Evolutionary conservation across 2,329 filamentous ascomycete species (phyloP), one percentile per base, ranked within the genome.

Genomic region (Coniosporium tulheliwenetii): DNA sequence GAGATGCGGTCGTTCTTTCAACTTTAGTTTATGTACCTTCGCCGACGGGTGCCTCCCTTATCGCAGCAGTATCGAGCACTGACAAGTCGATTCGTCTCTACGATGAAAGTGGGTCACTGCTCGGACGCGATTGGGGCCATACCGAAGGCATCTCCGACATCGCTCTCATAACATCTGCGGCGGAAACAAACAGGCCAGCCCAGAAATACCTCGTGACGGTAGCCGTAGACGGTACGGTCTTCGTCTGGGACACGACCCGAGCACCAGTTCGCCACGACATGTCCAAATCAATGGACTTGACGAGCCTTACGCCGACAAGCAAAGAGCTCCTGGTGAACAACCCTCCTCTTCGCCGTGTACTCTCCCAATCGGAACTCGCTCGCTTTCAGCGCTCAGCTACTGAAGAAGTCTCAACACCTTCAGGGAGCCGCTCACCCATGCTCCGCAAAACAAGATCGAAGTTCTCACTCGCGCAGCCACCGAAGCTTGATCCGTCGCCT

Each of bases 11-110:
- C 0, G 76, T 91, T 36, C 65, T 96, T 49, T 84, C 87, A 47
- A 83, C 82, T 1, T 68, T 98, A 29, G 76, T 77, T 2, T 75
- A 73, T 38, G 63, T 70, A 55, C 51, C 76, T 54, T 62, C 76
- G 50, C 59, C 70, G 45, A 60, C 71, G 60, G 67, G 70, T 8
- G 56, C 76, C 65, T 73, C 78, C 26, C 73, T 93, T 39, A 70
- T 98, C 39, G 71, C 91, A 13, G 87, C 85, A n/a, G 73, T 91
- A 9, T 95, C 89, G 8, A 87, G 87, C 50, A 94, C 85, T 1
- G 91, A 98, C 59, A 98, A 96, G 57, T 96, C 91, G 1, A 80
- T 98, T 42, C 73, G 91, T 31, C 66, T 98, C 12, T 98, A 98
- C 52, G 84, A 94, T 49, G 78, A 81, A 45, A 78, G 75, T 35